These are phyloP conservation scores for Curvularia hawaiiensis DNA, from an alignment of 2,329 filamentous ascomycete genomes.

Conservation along the genomic window DNA sequence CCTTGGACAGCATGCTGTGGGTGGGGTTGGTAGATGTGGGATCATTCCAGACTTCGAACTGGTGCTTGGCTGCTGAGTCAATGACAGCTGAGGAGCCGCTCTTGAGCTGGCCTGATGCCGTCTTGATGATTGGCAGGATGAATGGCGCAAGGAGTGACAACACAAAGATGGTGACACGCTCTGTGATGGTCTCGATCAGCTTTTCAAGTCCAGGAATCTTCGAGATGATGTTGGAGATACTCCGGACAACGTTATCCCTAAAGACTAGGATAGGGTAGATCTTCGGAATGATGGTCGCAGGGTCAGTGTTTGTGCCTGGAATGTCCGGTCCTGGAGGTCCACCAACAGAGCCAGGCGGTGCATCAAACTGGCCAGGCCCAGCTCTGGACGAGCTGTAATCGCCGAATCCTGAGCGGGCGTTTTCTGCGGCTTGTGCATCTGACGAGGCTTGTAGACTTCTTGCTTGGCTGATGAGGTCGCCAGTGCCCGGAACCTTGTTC, in stretches of 20 bases:
- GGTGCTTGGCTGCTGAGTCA: conserved; percentile 56
- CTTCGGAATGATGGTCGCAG: conserved; percentile 56
- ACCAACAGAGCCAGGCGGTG: conserved; percentile 51
- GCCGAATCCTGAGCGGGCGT: conserved; percentile 49
- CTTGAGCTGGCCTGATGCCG: conserved; percentile 83
- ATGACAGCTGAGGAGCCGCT: conserved; percentile 77
- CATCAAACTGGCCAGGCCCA: conserved; percentile 44
- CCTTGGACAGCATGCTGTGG: conserved; percentile 58
- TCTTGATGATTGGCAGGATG: conserved; percentile 86
- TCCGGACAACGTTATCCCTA: conserved; percentile 89
- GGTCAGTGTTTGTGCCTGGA: conserved; percentile 81
- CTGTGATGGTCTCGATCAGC: conserved; percentile 91
- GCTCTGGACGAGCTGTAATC: conserved; percentile 48
- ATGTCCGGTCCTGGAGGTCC: conserved; percentile 59
- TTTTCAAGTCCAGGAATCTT: conserved; percentile 90
- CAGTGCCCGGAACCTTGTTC: conserved; percentile 70
- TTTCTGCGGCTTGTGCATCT: conserved; percentile 53
- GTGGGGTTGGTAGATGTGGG: conserved; percentile 56
- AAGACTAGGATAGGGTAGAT: conserved; percentile 97
- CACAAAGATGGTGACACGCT: conserved; percentile 90
- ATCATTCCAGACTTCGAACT: conserved; percentile 57
- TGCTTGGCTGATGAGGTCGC: conserved; percentile 54
- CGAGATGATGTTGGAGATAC: conserved; percentile 82
- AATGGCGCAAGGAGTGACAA: conserved; percentile 90
- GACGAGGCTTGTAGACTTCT: conserved; percentile 53